Evolutionary conservation across 768 basidiomycete species (phyloP).

Genomic region (Holtermannia corniformis): DNA sequence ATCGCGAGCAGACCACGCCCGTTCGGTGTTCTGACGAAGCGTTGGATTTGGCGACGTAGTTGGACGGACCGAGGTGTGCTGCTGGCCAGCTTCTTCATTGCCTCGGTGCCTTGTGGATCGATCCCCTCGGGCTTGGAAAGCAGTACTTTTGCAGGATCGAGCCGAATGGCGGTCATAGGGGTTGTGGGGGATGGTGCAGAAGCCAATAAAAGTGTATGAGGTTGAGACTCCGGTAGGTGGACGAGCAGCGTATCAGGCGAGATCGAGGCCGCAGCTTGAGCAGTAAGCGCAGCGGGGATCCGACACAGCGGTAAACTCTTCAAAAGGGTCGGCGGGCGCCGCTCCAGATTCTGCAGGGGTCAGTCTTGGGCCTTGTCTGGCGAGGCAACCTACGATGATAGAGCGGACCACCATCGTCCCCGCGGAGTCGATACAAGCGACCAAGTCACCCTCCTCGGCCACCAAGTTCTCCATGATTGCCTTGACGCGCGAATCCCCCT

Average conservation of each 20-base stretch:
- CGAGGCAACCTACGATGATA: slow-evolving; percentile 27
- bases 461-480: slow-evolving; percentile 15
- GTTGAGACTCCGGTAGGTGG: no score
- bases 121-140: slow-evolving; percentile 3
- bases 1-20: slow-evolving; percentile 34
- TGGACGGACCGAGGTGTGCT: slow-evolving; percentile 8
- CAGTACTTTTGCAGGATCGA: not conserved
- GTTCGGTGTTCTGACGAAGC: slow-evolving; percentile 36
- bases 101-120: not conserved
- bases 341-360: slow-evolving; percentile 65
- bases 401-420: slow-evolving; percentile 21
- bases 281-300: slow-evolving; percentile 3
- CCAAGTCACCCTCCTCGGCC: slow-evolving; percentile 30
- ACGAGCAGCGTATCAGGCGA: no score
- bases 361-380: no score
- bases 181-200: not conserved
- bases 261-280: not conserved
- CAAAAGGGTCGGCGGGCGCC: slow-evolving; percentile 57
- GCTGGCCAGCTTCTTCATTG: not conserved
- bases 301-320: slow-evolving; percentile 13
- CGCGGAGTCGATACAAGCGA: slow-evolving; percentile 26
- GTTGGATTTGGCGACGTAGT: slow-evolving; percentile 12
- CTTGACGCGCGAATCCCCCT: slow-evolving; percentile 8
- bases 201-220: no score
- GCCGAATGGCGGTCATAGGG: no score